phyloP scores from a whole-genome alignment of 139 green algal genomes.

The Picochlorum costavermella region DNA sequence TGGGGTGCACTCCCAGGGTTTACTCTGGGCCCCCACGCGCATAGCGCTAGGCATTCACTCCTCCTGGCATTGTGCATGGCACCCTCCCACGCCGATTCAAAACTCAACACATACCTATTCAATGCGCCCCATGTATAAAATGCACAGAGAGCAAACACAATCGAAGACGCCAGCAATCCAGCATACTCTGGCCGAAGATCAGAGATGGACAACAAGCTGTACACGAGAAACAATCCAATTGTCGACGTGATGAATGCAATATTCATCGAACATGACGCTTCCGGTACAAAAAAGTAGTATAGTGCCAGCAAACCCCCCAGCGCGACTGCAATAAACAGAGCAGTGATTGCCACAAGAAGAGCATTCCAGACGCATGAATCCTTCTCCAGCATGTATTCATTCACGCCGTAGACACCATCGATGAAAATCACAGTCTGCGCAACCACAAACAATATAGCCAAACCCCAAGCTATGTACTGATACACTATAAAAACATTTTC shows the following conservation, averaged over 20 bases:
- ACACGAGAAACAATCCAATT: conserved; percentile 50
- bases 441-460: conserved; percentile 64
- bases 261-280: conserved; percentile 55
- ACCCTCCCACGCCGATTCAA: conserved; percentile 1
- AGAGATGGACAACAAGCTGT: conserved; percentile 53
- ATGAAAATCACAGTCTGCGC: conserved; percentile 68
- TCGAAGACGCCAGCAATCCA: conserved; percentile 56
- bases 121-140: conserved; percentile 60
- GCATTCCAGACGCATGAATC: conserved; percentile 27
- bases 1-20: background rate
- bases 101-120: conserved; percentile 28
- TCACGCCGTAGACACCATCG: conserved; percentile 55
- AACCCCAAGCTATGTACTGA: conserved; percentile 40
- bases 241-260: conserved; percentile 76
- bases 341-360: conserved; percentile 34
- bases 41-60: conserved; percentile 15
- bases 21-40: conserved; percentile 1
- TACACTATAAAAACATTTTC: conserved; percentile 41
- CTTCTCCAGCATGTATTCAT: conserved; percentile 44
- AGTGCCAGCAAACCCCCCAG: conserved; percentile 48
- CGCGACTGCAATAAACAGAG: conserved; percentile 28
- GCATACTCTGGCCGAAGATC: conserved; percentile 36
- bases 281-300: conserved; percentile 50
- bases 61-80: conserved; percentile 12
- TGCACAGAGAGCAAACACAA: conserved; percentile 55